Percentiles rank a stretch among this genome's conserved stretches.
phyloP scores from a whole-genome alignment of 2,329 filamentous ascomycete genomes.

The Aureobasidium subglaciale region DNA sequence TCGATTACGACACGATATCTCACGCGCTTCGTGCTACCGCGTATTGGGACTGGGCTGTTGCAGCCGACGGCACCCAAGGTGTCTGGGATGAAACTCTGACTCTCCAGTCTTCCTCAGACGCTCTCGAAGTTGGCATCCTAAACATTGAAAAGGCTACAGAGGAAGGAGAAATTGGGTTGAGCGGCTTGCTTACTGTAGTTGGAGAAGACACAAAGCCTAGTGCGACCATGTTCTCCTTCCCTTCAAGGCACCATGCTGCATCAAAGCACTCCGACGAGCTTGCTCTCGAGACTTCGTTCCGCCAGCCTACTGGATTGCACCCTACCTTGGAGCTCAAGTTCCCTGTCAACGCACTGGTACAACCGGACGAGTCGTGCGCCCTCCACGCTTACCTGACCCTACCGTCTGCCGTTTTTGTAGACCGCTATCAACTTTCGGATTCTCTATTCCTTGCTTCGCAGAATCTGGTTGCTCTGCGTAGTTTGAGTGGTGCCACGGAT shows the following conservation, averaged over 20 bases:
- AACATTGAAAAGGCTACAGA: slow-evolving; percentile 58
- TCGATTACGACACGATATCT: slow-evolving; percentile 67
- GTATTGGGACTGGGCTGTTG: slow-evolving; percentile 45
- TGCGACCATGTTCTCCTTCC: slow-evolving; percentile 74
- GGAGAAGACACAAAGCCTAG: slow-evolving; percentile 65
- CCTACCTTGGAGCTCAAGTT: slow-evolving; percentile 68
- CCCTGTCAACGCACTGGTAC: slow-evolving; percentile 44
- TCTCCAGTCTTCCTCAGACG: slow-evolving; percentile 33
- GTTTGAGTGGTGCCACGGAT: slow-evolving; percentile 70
- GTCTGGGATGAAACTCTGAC: slow-evolving; percentile 40
- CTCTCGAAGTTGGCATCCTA: slow-evolving; percentile 76
- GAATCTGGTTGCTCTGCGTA: slow-evolving; percentile 62
- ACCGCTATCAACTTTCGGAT: slow-evolving; percentile 78
- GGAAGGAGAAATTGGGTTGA: slow-evolving; percentile 67
- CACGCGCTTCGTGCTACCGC: slow-evolving; percentile 59
- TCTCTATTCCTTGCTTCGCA: slow-evolving; percentile 72
- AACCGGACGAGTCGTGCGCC: slow-evolving; percentile 52
- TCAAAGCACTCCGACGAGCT: slow-evolving; percentile 29
- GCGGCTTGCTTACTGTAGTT: slow-evolving; percentile 70
- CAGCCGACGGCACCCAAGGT: slow-evolving; percentile 21
- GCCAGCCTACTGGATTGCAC: slow-evolving; percentile 72
- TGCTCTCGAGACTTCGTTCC: slow-evolving; percentile 55
- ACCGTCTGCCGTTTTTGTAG: slow-evolving; percentile 73
- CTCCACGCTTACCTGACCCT: slow-evolving; percentile 77
- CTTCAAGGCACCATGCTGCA: slow-evolving; percentile 65